Conservation (phyloP, 805 yeast species). For the Teunomyces lycoperdinae region DNA sequence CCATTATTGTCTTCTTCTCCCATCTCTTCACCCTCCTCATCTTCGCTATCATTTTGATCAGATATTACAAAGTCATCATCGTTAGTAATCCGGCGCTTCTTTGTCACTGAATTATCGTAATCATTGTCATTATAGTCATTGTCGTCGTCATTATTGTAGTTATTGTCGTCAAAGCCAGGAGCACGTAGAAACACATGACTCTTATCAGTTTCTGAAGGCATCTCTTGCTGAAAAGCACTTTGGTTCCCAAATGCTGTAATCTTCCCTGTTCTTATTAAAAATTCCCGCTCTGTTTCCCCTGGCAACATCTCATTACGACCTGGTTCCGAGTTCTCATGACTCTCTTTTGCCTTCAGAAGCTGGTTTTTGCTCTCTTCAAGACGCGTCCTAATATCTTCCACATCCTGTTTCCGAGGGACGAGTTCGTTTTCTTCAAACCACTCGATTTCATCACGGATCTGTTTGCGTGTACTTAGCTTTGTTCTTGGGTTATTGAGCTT, state of each 20-base stretch:
- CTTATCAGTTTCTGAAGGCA: conserved; percentile 16
- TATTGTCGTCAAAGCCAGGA: conserved; percentile 44
- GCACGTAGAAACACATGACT: conserved; percentile 46
- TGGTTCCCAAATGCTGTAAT: conserved; percentile 88
- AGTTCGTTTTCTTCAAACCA: conserved; percentile 51
- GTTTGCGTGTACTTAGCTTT: conserved; percentile 62
- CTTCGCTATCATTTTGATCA: not conserved
- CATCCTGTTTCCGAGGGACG: conserved; percentile 53
- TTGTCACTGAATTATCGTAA: not conserved
- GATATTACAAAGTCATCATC: not conserved
- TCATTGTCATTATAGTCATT: conserved; percentile 10
- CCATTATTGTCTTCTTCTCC: conserved; percentile 7
- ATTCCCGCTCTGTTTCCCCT: conserved; percentile 80
- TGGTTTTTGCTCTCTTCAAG: conserved; percentile 39
- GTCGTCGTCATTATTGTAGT: conserved; percentile 15
- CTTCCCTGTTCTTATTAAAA: conserved; percentile 81
- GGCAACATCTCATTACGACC: conserved; percentile 43
- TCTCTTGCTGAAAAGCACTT: conserved; percentile 49
- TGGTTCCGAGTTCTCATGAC: conserved; percentile 7
- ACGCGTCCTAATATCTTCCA: conserved; percentile 47
- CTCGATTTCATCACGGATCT: conserved; percentile 51
- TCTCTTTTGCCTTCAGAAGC: conserved; percentile 22
- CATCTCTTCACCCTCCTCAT: not conserved
- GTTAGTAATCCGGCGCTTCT: not conserved
- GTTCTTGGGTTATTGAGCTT: conserved; percentile 52